phyloP scores from a whole-genome alignment of 306 rosid genomes.

The Quercus alba region DNA sequence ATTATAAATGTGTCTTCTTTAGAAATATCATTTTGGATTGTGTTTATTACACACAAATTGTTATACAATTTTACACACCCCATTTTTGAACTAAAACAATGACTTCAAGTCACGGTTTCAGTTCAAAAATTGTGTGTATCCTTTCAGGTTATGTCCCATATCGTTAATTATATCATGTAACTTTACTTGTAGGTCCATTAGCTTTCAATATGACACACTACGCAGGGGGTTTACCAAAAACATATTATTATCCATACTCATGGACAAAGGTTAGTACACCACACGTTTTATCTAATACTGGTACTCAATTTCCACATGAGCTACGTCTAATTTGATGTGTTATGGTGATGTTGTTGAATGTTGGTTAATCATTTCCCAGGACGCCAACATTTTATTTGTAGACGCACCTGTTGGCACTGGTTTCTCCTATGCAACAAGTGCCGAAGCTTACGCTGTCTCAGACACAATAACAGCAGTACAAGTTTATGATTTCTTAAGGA shows the following conservation, averaged over 20 bases:
- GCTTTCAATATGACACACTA: slow-evolving; percentile 3
- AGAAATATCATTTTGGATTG: not conserved
- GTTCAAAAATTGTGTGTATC: too few species aligned
- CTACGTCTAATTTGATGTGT: not conserved
- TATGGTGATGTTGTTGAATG: not conserved
- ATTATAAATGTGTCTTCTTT: not conserved
- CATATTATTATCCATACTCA: slow-evolving; percentile 9
- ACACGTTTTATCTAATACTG: not conserved
- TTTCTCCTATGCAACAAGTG: slow-evolving; percentile 17
- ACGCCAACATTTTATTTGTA: slow-evolving; percentile 16
- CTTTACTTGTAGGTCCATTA: slow-evolving; percentile 16
- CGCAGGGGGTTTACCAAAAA: slow-evolving; percentile 1
- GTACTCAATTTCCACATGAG: not conserved
- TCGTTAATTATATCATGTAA: too few species aligned
- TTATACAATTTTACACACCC: too few species aligned
- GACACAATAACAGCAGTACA: slow-evolving; percentile 15
- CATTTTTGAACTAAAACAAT: too few species aligned
- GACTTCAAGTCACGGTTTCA: too few species aligned
- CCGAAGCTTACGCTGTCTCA: not conserved
- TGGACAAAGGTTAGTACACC: slow-evolving; percentile 12
- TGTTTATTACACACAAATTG: too few species aligned
- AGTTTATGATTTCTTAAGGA: slow-evolving; percentile 1
- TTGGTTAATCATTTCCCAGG: not conserved
- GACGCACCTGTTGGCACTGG: slow-evolving; percentile 28
- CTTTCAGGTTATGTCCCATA: too few species aligned